These are phyloP conservation scores for Talaromyces sp. DNA, from an alignment of 2,329 filamentous ascomycete genomes.

Conservation along the genomic window DNA sequence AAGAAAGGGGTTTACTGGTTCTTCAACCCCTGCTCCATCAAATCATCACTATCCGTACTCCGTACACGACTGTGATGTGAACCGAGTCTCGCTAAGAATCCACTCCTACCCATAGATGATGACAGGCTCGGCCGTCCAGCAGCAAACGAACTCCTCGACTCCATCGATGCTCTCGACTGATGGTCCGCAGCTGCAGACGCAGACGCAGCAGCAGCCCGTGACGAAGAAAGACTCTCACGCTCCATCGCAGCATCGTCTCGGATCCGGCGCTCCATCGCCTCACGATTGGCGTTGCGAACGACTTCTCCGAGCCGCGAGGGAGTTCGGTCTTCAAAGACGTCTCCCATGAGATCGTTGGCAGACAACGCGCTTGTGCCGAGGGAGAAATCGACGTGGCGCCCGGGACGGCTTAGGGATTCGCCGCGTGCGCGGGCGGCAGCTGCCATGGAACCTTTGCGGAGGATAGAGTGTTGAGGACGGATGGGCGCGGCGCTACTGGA, in stretches of 20 bases:
- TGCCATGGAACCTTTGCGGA: conserved; percentile 49
- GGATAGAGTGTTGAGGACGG: conserved; percentile 51
- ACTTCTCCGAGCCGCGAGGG: conserved; percentile 42
- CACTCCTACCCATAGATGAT: conserved; percentile 42
- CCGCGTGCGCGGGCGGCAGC: conserved; percentile 50
- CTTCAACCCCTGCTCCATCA: conserved; percentile 44
- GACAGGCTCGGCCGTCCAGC: conserved; percentile 28
- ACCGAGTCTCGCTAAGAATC: conserved; percentile 58
- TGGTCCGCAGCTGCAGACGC: conserved; percentile 19
- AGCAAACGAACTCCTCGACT: conserved; percentile 22
- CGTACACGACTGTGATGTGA: conserved; percentile 27
- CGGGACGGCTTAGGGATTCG: conserved; percentile 54
- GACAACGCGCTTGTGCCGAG: conserved; percentile 62
- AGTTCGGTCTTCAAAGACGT: conserved; percentile 60
- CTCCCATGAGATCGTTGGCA: conserved; percentile 58
- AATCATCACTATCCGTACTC: conserved; percentile 30
- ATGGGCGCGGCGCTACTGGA: conserved; percentile 21
- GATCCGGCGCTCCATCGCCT: conserved; percentile 38
- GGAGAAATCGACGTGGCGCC: conserved; percentile 68
- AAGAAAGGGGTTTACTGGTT: not conserved
- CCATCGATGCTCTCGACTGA: conserved; percentile 21
- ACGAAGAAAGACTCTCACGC: conserved; percentile 22
- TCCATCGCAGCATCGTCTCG: conserved; percentile 30
- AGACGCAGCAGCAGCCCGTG: conserved; percentile 18
- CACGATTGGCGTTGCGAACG: conserved; percentile 39